phyloP scores from a whole-genome alignment of 495 filamentous ascomycete genomes.

The Aspergillus sclerotiicarbonarius region DNA sequence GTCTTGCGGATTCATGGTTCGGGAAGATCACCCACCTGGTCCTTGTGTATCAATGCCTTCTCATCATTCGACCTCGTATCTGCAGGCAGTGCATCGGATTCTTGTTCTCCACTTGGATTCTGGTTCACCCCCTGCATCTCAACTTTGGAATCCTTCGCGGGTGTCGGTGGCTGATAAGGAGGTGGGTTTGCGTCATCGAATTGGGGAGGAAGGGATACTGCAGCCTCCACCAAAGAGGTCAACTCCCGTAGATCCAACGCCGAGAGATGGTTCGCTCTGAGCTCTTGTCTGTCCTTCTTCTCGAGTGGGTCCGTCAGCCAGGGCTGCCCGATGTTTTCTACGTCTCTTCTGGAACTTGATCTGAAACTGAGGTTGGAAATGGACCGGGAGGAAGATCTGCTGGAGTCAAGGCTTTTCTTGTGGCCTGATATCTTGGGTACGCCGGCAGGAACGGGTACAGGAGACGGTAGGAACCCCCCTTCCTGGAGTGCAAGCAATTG shows the following conservation, averaged over 20 bases:
- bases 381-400: slow-evolving; percentile 12
- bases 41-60: background rate
- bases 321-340: slow-evolving; percentile 42
- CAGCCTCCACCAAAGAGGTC: slow-evolving; percentile 36
- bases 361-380: slow-evolving; percentile 19
- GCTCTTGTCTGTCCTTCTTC: slow-evolving; percentile 10
- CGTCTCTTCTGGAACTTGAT: slow-evolving; percentile 36
- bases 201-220: slow-evolving; percentile 28
- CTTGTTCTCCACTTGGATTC: background rate
- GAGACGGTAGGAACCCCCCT: slow-evolving; percentile 33
- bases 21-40: background rate
- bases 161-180: slow-evolving; percentile 27
- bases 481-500: slow-evolving; percentile 38
- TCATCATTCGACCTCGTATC: background rate
- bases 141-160: background rate
- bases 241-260: slow-evolving; percentile 38
- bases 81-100: background rate
- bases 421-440: slow-evolving; percentile 12
- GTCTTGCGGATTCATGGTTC: background rate
- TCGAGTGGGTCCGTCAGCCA: slow-evolving; percentile 36
- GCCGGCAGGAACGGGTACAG: slow-evolving; percentile 3
- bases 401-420: slow-evolving; percentile 17
- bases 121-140: background rate
- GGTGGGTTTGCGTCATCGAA: slow-evolving; percentile 30
- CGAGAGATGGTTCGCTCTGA: slow-evolving; percentile 25